Conservation (phyloP, 768 basidiomycete species). For the Rubroboletus pulcherrimus region DNA sequence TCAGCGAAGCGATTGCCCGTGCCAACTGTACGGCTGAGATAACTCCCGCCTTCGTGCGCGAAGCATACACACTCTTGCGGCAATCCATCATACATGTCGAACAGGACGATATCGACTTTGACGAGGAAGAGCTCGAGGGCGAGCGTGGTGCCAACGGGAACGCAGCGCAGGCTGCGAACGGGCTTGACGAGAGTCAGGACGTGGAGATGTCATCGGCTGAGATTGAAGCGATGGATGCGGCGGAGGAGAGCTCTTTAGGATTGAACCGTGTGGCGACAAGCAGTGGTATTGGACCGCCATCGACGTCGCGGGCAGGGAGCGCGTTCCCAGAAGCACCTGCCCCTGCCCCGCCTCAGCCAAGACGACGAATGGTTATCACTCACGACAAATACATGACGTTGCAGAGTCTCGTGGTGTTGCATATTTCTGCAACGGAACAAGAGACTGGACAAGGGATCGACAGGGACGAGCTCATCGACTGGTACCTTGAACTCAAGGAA, state of each 20-base stretch:
- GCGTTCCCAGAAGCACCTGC: constrained; percentile 29
- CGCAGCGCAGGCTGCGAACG: constrained; percentile 33
- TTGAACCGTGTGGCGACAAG: constrained; percentile 37
- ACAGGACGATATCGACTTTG: constrained; percentile 97
- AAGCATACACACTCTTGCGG: constrained; percentile 88
- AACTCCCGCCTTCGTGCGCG: constrained; percentile 88
- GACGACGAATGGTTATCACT: constrained; percentile 84
- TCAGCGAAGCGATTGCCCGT: constrained; percentile 95
- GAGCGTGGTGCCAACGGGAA: constrained; percentile 43
- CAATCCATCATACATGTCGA: constrained; percentile 99
- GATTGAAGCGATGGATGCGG: constrained; percentile 49
- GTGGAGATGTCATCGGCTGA: constrained; percentile 64
- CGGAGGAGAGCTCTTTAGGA: constrained; percentile 46
- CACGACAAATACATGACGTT: constrained; percentile 93
- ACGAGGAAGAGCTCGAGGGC: constrained; percentile 77
- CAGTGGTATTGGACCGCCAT: constrained; percentile 30
- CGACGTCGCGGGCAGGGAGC: constrained; percentile 31
- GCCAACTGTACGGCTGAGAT: constrained; percentile 99
- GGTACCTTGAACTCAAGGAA: constrained; percentile 93
- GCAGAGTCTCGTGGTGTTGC: constrained; percentile 83
- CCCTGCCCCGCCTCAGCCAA: constrained; percentile 45
- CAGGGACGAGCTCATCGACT: constrained; percentile 89
- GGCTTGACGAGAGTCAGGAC: constrained; percentile 52
- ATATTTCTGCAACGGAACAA: constrained; percentile 73
- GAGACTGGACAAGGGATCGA: constrained; percentile 75